These are phyloP conservation scores for Chlorella vulgaris DNA, from an alignment of 139 green algal species.

Conservation along the genomic window DNA sequence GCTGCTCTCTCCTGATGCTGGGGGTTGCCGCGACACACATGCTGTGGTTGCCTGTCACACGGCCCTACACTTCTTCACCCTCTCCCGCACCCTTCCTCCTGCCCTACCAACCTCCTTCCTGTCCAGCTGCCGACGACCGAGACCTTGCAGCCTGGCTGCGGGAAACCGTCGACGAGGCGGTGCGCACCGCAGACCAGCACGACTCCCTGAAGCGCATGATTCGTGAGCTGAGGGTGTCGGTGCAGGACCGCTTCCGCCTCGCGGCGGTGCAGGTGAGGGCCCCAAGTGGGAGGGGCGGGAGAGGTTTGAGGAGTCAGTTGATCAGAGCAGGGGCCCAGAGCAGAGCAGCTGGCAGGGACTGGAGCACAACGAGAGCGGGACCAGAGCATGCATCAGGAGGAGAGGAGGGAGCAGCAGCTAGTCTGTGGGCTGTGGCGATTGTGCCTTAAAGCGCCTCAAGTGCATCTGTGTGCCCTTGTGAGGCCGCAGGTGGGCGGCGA, in stretches of 20 bases:
- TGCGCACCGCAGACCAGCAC: constrained; percentile 74
- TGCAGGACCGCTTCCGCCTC: constrained; percentile 75
- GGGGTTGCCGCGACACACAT: too few relatives aligned
- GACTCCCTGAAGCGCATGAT: constrained; percentile 72
- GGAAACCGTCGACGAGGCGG: constrained; percentile 66
- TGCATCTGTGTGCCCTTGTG: too few relatives aligned
- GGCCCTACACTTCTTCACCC: too few relatives aligned
- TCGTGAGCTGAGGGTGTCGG: constrained; percentile 47
- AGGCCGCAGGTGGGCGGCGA: constrained; percentile 69
- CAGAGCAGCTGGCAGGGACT: neutral
- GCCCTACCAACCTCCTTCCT: neutral
- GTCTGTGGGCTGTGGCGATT: too few relatives aligned
- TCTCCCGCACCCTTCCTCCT: too few relatives aligned
- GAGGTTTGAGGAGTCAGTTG: neutral
- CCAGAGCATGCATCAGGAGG: too few relatives aligned
- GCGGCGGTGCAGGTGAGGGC: constrained; percentile 65
- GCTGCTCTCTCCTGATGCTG: too few relatives aligned
- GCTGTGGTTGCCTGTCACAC: too few relatives aligned
- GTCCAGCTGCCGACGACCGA: constrained; percentile 5
- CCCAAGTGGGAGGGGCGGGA: neutral
- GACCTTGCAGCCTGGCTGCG: constrained; percentile 76
- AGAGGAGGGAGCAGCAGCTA: too few relatives aligned
- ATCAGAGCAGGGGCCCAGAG: too few relatives aligned
- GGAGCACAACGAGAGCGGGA: neutral
- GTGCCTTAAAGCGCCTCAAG: too few relatives aligned